Conservation (phyloP, 2,329 filamentous ascomycete genomes). For the Neofusicoccum cordaticola region DNA sequence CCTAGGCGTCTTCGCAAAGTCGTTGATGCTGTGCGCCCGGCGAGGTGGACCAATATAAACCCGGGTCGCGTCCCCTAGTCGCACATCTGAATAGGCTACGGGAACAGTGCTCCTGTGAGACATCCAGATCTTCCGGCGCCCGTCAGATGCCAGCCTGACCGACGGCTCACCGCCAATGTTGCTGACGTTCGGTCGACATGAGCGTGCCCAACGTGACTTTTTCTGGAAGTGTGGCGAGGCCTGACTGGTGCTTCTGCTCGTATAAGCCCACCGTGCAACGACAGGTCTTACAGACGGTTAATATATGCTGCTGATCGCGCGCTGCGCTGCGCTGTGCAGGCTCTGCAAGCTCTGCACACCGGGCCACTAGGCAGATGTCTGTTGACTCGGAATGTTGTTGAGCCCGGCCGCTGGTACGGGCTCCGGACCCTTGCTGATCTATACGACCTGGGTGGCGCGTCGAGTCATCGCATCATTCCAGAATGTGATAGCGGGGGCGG, state of each 20-base stretch:
- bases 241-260: slow-evolving; percentile 15
- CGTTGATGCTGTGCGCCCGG: slow-evolving; percentile 13
- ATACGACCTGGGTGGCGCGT: slow-evolving; percentile 2
- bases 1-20: background rate
- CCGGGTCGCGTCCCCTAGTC: slow-evolving; percentile 8
- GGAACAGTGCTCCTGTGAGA: slow-evolving; percentile 10
- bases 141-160: slow-evolving; percentile 13
- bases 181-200: slow-evolving; percentile 2
- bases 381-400: slow-evolving; percentile 9
- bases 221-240: slow-evolving; percentile 12
- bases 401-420: slow-evolving; percentile 6
- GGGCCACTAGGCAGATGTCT: background rate
- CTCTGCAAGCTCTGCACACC: background rate
- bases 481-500: slow-evolving; percentile 9
- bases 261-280: slow-evolving; percentile 11
- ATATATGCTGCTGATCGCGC: slow-evolving; percentile 12
- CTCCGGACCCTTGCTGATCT: slow-evolving; percentile 12
- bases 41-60: slow-evolving; percentile 15
- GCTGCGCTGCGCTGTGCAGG: background rate
- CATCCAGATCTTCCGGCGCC: slow-evolving; percentile 16
- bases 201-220: slow-evolving; percentile 9
- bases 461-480: slow-evolving; percentile 14
- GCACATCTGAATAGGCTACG: slow-evolving; percentile 14
- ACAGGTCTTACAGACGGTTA: slow-evolving; percentile 1
- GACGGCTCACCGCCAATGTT: slow-evolving; percentile 11